phyloP scores from a whole-genome alignment of 345 rosid genomes.

The Ricinus communis region DNA sequence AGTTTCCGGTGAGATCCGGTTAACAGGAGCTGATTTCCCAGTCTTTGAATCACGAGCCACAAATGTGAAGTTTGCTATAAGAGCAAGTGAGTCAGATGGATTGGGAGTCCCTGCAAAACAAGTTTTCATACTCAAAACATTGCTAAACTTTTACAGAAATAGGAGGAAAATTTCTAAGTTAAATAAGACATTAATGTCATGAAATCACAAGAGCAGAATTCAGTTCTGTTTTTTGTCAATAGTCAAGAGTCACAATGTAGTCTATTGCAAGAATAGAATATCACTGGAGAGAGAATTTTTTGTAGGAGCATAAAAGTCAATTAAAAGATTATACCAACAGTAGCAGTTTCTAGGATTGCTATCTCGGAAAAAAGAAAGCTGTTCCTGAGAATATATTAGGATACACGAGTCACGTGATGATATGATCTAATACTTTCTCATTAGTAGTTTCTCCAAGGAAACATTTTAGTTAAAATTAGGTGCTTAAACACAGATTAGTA shows the following conservation, averaged over 20 bases:
- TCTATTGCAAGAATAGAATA: background rate
- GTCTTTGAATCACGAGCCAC: constrained; percentile 82
- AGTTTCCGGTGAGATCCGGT: constrained; percentile 64
- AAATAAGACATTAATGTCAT: background rate
- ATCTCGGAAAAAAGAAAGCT: too few species aligned
- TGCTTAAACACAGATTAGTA: too few species aligned
- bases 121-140: background rate
- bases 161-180: background rate
- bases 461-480: too few species aligned
- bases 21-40: constrained; percentile 74
- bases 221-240: background rate
- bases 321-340: too few species aligned
- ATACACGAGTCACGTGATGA: too few species aligned
- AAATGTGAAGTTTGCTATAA: constrained; percentile 78
- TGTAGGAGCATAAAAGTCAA: background rate
- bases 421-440: constrained; percentile 3
- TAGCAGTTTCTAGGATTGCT: background rate
- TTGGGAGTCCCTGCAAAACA: constrained; percentile 42
- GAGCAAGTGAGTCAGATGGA: constrained; percentile 54
- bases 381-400: background rate
- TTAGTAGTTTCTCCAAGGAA: too few species aligned
- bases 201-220: background rate
- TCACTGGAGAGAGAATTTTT: background rate
- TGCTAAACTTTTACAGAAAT: background rate
- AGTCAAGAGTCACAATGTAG: background rate